Evolutionary conservation across 768 basidiomycete species (phyloP).

Genomic region (Termitomyces sp.): DNA sequence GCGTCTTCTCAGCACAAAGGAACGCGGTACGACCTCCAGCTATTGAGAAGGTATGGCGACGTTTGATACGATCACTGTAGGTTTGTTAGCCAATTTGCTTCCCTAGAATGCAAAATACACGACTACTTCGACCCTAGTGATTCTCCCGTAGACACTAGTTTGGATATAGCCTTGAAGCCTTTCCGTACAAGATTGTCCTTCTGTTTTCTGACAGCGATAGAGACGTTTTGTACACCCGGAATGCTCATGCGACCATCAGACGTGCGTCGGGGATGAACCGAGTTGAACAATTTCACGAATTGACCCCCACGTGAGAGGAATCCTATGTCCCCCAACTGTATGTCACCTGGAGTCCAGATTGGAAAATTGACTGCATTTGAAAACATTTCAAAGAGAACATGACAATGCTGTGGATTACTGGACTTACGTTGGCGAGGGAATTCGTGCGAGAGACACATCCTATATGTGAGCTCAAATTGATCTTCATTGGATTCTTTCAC

Average conservation of each 20-base stretch:
- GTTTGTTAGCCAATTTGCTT: neutral
- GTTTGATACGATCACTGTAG: neutral
- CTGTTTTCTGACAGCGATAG: constrained; percentile 1
- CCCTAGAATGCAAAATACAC: neutral
- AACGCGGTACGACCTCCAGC: constrained; percentile 8
- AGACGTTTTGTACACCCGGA: neutral
- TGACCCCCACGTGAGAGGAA: constrained; percentile 5
- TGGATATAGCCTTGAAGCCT: constrained; percentile 8
- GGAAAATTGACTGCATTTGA: constrained; percentile 8
- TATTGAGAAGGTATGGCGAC: constrained; percentile 7
- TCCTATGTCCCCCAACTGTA: constrained; percentile 8
- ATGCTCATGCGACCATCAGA: constrained; percentile 2
- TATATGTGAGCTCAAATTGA: constrained; percentile 5
- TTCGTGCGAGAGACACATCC: constrained; percentile 11
- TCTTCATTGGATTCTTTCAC: constrained; percentile 1
- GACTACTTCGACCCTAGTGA: neutral
- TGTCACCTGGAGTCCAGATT: constrained; percentile 7
- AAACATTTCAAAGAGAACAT: neutral
- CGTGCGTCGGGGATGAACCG: neutral
- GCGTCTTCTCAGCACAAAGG: constrained; percentile 10
- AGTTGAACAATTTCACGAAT: constrained; percentile 8
- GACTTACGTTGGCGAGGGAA: constrained; percentile 11
- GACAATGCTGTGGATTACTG: neutral
- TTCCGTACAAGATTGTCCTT: constrained; percentile 7
- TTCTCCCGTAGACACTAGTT: constrained; percentile 4